Base-by-base conservation (phyloP, 257 asterid species). In the Ilex aquifolium region DNA sequence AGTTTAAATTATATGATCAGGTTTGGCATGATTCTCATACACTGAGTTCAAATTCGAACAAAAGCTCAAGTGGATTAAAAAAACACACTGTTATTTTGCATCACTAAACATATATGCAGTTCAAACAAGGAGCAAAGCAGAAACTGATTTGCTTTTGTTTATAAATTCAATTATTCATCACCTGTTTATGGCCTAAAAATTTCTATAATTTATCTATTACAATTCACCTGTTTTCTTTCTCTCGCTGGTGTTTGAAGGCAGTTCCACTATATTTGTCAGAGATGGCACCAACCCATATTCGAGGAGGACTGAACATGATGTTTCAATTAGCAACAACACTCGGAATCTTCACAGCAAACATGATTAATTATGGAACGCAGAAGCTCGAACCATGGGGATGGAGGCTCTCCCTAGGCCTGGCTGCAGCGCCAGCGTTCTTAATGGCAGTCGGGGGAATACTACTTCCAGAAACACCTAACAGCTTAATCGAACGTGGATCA, bases 251-350 rank as follows among this genome's bases (percentile, higher is more conserved):
- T 17, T 48, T 60, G 71, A 74, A 89, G 97, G 97, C 97, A 66
- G 95, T 90, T 13, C 97, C 97, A 1, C 42, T 90, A 10, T 90
- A 87, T 39, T 61, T 90, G 57, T 90, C 95, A 16, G 97, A 90
- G 75, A 87, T 90, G 95, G 97, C 97, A 13, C 95, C 97, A n/a
- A 76, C 95, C 52, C 91, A 90, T 64, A 76, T 90, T 7, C 64
- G 97, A 71, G 97, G 97, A 32, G 93, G 79, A 31, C 66, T 90
- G 31, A 90, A 90, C 57, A 85, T 87, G 95, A 70, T 87, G 91
- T 90, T 90, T 75, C 97, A 90, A 56, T 63, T 90, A 65, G 95
- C 95, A 48, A 90, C 95, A 13, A 85, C 95, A 0, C 82, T 85
- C 1, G 95, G 95, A 16, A 87, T 90, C 60, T 90, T 90, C 85